These are phyloP conservation scores for Fraxinus quadrangulata DNA, from an alignment of 257 asterid genomes.

Conservation along the genomic window DNA sequence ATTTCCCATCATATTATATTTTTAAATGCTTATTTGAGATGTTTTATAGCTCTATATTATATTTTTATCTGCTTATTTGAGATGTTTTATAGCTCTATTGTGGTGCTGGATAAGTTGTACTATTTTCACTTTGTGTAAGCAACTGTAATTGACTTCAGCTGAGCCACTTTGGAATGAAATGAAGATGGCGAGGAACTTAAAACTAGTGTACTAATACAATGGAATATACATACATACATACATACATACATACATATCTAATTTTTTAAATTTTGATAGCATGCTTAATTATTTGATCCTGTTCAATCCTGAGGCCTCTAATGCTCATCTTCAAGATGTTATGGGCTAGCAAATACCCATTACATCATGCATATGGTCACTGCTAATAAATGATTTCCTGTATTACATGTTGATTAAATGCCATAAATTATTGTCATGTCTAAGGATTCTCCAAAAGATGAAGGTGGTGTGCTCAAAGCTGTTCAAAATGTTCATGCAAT, in stretches of 20 bases:
- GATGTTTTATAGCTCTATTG: too few relatives aligned
- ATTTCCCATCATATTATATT: background rate
- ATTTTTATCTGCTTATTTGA: background rate
- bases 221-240: background rate
- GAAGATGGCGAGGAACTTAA: background rate
- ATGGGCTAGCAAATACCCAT: background rate
- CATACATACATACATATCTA: background rate
- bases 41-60: background rate
- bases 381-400: slow-evolving; percentile 1
- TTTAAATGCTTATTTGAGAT: background rate
- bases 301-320: slow-evolving; percentile 9
- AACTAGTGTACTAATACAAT: slow-evolving; percentile 1
- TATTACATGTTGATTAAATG: background rate
- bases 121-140: slow-evolving; percentile 15
- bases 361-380: slow-evolving; percentile 14
- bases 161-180: background rate
- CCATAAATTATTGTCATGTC: slow-evolving; percentile 7
- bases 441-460: slow-evolving; percentile 87
- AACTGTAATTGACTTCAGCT: background rate
- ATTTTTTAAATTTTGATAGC: slow-evolving; percentile 8
- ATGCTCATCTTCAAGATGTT: slow-evolving; percentile 11
- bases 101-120: background rate
- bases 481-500: slow-evolving; percentile 77
- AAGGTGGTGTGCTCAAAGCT: slow-evolving; percentile 66
- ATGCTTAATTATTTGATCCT: background rate